Evolutionary conservation across 768 basidiomycete species (phyloP), one percentile per base, ranked within the genome.

Genomic region (Mycena alexandri): DNA sequence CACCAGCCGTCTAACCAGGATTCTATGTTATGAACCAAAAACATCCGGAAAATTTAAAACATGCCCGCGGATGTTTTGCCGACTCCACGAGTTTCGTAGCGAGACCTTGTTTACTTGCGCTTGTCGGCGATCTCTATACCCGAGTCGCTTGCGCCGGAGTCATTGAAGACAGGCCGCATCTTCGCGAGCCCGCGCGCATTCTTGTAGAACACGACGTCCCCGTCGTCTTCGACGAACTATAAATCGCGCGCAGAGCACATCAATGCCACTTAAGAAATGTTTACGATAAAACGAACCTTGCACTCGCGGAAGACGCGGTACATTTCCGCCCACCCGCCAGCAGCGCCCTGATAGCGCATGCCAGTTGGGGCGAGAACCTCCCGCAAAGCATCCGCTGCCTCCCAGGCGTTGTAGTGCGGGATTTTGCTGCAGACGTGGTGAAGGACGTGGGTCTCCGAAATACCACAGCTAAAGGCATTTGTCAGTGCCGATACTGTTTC

Each of bases 371-470:
- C 83, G 42, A 93, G 86, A 75, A 89, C 89, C 77, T 86, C 86
- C 78, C 93, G 93, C 70, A 99, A 85, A 38, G 94, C 95, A 68
- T 85, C 87, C 24, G 90, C 87, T 29, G 97, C 97, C 76, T 97
- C 96, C 95, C 95, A 97, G 81, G 94, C 93, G 69, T 95, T 82
- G 78, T 95, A 98, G 79, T 99, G 97, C 25, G 97, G 97, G 71
- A 99, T 98, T 84, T 96, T 97, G 87, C 92, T 94, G 68, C 86
- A 89, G 68, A 97, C 88, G 79, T 99, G 97, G 81, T 99, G 97
- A 25, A 89, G 80, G 65, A 97, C 92, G 78, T 97, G 95, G 46
- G 95, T 97, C 84, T 97, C 95, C 6, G 93, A 94, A 76, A 98
- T 96, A 71, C 96, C 66, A 78, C 55, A 65, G 10, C 63, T 65